Conservation (phyloP, 495 filamentous ascomycete species). For the Daldinia concentrica region DNA sequence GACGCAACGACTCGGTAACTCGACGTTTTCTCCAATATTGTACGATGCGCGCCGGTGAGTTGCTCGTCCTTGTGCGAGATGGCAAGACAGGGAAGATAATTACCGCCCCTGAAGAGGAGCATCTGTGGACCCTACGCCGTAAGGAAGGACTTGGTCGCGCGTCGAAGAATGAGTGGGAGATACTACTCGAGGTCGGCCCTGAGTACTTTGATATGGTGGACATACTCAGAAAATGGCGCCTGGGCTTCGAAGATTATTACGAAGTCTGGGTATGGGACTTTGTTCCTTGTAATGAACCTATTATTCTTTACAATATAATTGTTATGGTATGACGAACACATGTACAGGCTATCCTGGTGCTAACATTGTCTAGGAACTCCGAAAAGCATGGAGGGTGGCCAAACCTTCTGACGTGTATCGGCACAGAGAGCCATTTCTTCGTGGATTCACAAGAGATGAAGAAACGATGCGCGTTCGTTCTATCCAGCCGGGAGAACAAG, state of each 20-base stretch:
- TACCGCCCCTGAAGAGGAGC: conserved; percentile 51
- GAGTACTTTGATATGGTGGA: conserved; percentile 56
- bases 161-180: conserved; percentile 55
- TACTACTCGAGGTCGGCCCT: conserved; percentile 49
- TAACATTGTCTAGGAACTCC: conserved; percentile 45
- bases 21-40: conserved; percentile 62
- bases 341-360: background rate
- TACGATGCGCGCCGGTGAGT: conserved; percentile 53
- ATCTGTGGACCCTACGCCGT: conserved; percentile 57
- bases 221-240: conserved; percentile 52
- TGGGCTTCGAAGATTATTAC: conserved; percentile 60
- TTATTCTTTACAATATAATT: conserved; percentile 45
- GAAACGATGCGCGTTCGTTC: conserved; percentile 52
- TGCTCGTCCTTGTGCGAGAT: conserved; percentile 58
- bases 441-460: conserved; percentile 50
- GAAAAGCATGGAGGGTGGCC: conserved; percentile 51
- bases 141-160: conserved; percentile 57
- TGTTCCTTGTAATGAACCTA: conserved; percentile 44
- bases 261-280: conserved; percentile 63
- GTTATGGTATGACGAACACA: conserved; percentile 41
- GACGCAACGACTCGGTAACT: conserved; percentile 58
- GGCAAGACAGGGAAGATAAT: conserved; percentile 59
- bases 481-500: conserved; percentile 53
- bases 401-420: conserved; percentile 45
- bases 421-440: conserved; percentile 49